A percentile compares a stretch with the other conserved stretches of the same genome.
Evolutionary conservation across 2,329 filamentous ascomycete species (phyloP).

Genomic region (Diplodia mutila): DNA sequence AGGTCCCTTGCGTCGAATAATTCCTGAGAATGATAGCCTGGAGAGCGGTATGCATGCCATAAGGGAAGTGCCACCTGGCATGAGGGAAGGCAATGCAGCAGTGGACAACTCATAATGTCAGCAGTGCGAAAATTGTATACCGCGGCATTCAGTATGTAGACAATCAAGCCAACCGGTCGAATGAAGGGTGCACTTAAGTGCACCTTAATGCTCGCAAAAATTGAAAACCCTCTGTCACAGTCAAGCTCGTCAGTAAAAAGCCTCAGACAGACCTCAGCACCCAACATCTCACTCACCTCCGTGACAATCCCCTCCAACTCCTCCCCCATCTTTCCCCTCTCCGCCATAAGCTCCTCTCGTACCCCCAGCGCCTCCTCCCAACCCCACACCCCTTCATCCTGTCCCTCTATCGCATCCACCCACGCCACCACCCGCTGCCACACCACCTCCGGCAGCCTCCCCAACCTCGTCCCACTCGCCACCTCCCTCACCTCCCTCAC

Average conservation of each 20-base stretch:
- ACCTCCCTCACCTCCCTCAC: neutral
- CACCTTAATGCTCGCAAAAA: neutral
- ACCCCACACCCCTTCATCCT: neutral
- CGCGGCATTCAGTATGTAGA: no score
- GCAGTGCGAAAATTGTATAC: no score
- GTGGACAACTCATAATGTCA: no score
- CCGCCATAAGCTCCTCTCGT: neutral
- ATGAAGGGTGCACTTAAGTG: no score
- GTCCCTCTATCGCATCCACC: neutral
- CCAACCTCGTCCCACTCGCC: neutral
- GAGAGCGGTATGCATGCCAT: no score
- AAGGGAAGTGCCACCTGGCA: no score
- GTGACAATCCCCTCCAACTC: neutral
- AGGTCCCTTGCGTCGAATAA: no score
- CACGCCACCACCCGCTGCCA: neutral
- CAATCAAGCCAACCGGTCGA: no score
- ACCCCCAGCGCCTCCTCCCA: neutral
- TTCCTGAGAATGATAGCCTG: no score
- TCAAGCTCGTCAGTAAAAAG: neutral
- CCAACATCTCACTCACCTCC: neutral
- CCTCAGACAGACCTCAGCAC: no score
- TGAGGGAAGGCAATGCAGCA: no score
- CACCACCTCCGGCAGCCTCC: neutral
- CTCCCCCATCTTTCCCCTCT: neutral
- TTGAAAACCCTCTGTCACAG: neutral